Evolutionary conservation across 371 early-diverging fungal species (phyloP).

Genomic region (Synchytrium microbalum): DNA sequence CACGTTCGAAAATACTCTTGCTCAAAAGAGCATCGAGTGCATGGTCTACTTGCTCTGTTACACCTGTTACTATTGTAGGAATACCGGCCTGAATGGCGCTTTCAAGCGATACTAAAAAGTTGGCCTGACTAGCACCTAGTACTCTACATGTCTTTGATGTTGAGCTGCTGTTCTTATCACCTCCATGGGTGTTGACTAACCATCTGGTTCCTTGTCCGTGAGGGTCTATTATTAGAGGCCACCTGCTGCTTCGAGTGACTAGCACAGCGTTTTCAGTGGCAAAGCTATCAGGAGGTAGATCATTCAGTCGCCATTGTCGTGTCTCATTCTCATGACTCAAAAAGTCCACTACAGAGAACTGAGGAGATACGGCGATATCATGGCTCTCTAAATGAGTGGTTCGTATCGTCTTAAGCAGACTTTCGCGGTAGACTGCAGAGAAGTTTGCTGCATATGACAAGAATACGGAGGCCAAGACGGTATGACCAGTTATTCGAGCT

Average conservation of each 20-base stretch:
- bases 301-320: constrained; percentile 47
- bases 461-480: constrained; percentile 45
- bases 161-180: constrained; percentile 14
- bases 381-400: constrained; percentile 36
- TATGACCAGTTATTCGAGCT: constrained; percentile 42
- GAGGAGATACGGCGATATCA: constrained; percentile 43
- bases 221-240: constrained; percentile 53
- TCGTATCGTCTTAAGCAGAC: constrained; percentile 37
- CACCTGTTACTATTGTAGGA: constrained; percentile 42
- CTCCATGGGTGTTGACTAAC: constrained; percentile 37
- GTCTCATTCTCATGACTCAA: constrained; percentile 43
- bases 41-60: constrained; percentile 42
- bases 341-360: constrained; percentile 39
- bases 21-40: constrained; percentile 42
- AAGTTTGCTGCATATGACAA: constrained; percentile 49
- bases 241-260: constrained; percentile 43
- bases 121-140: constrained; percentile 42
- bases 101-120: constrained; percentile 41
- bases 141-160: constrained; percentile 35
- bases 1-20: constrained; percentile 42
- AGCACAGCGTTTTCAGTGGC: constrained; percentile 50
- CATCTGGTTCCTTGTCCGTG: constrained; percentile 48
- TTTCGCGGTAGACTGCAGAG: constrained; percentile 34
- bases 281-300: constrained; percentile 44
- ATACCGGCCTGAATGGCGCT: constrained; percentile 42